phyloP scores from a whole-genome alignment of 2,329 filamentous ascomycete species.

The Alternaria brassicae region DNA sequence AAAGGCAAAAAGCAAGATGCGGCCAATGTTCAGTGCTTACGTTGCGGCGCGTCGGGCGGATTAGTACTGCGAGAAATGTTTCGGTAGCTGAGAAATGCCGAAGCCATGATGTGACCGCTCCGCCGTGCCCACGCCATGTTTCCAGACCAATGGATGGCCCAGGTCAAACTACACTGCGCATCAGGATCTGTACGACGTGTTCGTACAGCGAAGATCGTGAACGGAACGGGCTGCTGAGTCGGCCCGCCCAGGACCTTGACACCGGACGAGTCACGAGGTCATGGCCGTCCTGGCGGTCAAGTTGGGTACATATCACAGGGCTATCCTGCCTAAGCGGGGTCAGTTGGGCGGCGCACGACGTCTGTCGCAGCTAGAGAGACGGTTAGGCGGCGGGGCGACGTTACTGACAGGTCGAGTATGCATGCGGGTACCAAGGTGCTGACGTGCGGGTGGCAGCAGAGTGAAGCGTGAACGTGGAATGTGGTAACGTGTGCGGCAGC shows the following conservation, averaged over 20 bases:
- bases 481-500: too few relatives aligned
- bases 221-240: slow-evolving; percentile 12
- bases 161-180: neutral
- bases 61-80: slow-evolving; percentile 2
- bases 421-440: neutral
- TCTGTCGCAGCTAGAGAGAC: slow-evolving; percentile 10
- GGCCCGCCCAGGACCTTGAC: slow-evolving; percentile 15
- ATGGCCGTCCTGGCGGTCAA: slow-evolving; percentile 10
- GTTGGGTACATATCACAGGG: slow-evolving; percentile 24
- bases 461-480: slow-evolving; percentile 5
- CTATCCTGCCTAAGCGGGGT: slow-evolving; percentile 19
- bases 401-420: slow-evolving; percentile 17
- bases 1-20: slow-evolving; percentile 15
- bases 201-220: slow-evolving; percentile 25
- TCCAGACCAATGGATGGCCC: slow-evolving; percentile 1
- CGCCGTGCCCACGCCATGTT: neutral
- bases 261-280: slow-evolving; percentile 22
- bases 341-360: slow-evolving; percentile 15
- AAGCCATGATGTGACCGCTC: slow-evolving; percentile 3
- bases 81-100: slow-evolving; percentile 5
- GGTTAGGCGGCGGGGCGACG: slow-evolving; percentile 15
- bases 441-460: slow-evolving; percentile 5
- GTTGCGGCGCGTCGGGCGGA: slow-evolving; percentile 10
- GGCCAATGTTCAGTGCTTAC: slow-evolving; percentile 12
- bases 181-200: slow-evolving; percentile 27